These are phyloP conservation scores for Podosphaera xanthii DNA, from an alignment of 2,329 filamentous ascomycete species.

Conservation along the genomic window DNA sequence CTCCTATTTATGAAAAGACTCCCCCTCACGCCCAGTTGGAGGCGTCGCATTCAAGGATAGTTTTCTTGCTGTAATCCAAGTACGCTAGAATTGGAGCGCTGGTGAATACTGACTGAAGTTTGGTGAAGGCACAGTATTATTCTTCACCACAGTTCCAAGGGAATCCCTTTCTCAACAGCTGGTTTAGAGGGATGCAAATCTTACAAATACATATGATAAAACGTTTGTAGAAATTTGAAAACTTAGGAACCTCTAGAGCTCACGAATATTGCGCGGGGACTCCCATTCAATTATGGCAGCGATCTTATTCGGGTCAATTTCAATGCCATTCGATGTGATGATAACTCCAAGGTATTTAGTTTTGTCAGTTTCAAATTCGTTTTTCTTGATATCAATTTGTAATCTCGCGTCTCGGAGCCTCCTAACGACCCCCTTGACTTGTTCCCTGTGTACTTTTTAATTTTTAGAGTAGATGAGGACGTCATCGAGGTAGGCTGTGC, in stretches of 20 bases:
- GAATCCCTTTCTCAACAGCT: neutral
- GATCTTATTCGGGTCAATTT: neutral
- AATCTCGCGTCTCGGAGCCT: too few relatives aligned
- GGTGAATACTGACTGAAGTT: too few relatives aligned
- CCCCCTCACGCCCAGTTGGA: neutral
- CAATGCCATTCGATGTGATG: neutral
- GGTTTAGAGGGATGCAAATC: neutral
- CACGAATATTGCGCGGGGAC: neutral
- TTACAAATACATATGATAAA: neutral
- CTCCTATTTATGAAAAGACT: neutral
- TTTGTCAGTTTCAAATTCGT: too few relatives aligned
- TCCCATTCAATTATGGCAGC: neutral
- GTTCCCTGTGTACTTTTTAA: neutral
- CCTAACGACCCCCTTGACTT: neutral
- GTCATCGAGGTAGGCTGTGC: too few relatives aligned
- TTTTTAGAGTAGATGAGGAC: too few relatives aligned
- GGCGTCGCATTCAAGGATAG: too few relatives aligned
- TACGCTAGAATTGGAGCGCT: too few relatives aligned
- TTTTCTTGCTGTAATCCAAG: neutral
- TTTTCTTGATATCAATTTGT: too few relatives aligned
- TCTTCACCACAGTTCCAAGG: neutral
- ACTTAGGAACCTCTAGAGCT: neutral
- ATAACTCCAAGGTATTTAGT: slow-evolving; percentile 2
- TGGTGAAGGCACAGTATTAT: neutral
- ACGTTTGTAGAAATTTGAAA: neutral